Base-by-base conservation (phyloP, 306 rosid genomes). In the Myrica gale region DNA sequence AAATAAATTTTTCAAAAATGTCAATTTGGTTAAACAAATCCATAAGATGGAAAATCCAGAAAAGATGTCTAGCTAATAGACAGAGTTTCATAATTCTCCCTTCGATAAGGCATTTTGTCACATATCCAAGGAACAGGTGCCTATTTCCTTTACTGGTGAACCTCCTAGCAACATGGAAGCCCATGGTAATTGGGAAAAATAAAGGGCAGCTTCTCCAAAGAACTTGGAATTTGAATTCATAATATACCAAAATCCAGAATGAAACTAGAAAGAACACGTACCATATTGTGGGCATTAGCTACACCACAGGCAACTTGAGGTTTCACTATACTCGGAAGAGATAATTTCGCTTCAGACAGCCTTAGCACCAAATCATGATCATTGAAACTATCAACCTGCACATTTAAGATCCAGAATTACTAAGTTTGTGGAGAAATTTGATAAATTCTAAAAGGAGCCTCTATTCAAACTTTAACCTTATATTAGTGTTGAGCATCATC, bases 231-330 rank as follows among this genome's bases (percentile, higher is more conserved):
- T 45, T n/a, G n/a, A 46, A 47, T 50, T 42, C 41, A 37, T 17
- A 73, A 20, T 8, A 20, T 8, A 47, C 68, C 44, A 32, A 26
- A 46, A 53, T 52, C 42, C 46, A 48, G 62, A 69, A 68, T 80
- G 10, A 37, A 71, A 77, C 63, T 44, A 62, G 56, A 78, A 3
- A 54, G 50, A 5, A 6, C 41, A 5, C 56, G 73, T 87, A 87
- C 90, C 98, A 92, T 95, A 76, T 81, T 89, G 78, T 95, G 98
- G 54, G 97, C 92, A 78, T 87, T 85, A 62, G 92, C 81, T 54
- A 90, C 90, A 60, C 98, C 97, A 78, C 98, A 92, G 74, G 98
- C 96, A 88, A 90, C 93, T 83, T 90, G 88, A n/a, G 98, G 97
- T 86, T 95, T 95, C 82, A 90, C 91, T 47, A 95, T 92, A 66